phyloP scores from a whole-genome alignment of 2,329 filamentous ascomycete species.

The Botrytis aclada region DNA sequence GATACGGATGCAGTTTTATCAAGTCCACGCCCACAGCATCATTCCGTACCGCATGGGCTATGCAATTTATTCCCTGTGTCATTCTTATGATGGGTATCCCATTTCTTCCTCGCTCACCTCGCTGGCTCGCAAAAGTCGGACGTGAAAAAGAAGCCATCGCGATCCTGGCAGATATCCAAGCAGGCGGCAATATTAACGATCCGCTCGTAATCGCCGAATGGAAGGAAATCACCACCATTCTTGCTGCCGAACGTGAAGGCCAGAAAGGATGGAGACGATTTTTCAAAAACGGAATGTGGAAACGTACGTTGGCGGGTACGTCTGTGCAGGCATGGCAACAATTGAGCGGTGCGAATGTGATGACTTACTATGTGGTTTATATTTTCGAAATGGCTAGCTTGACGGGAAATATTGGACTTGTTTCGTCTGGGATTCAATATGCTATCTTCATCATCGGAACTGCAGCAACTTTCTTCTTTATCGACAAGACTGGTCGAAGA shows the following conservation, averaged over 20 bases:
- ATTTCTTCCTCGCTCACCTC: slow-evolving; percentile 48
- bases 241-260: slow-evolving; percentile 35
- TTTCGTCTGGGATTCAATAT: slow-evolving; percentile 32
- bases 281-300: slow-evolving; percentile 55
- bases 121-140: slow-evolving; percentile 51
- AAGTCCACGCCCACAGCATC: slow-evolving; percentile 40
- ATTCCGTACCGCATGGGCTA: slow-evolving; percentile 51
- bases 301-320: slow-evolving; percentile 39
- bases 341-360: slow-evolving; percentile 31
- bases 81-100: slow-evolving; percentile 44
- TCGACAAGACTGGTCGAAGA: slow-evolving; percentile 28
- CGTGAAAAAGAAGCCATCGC: slow-evolving; percentile 45
- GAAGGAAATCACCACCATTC: slow-evolving; percentile 48
- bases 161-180: slow-evolving; percentile 56
- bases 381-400: slow-evolving; percentile 42
- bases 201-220: slow-evolving; percentile 56
- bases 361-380: slow-evolving; percentile 41
- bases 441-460: slow-evolving; percentile 32
- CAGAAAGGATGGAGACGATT: slow-evolving; percentile 40
- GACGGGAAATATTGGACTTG: slow-evolving; percentile 38
- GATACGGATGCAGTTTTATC: slow-evolving; percentile 42
- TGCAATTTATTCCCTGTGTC: slow-evolving; percentile 47
- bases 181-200: slow-evolving; percentile 51
- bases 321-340: slow-evolving; percentile 30
- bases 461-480: slow-evolving; percentile 29